Base-by-base conservation (phyloP, 2,329 filamentous ascomycete genomes). In the Elsinoe fawcettii region DNA sequence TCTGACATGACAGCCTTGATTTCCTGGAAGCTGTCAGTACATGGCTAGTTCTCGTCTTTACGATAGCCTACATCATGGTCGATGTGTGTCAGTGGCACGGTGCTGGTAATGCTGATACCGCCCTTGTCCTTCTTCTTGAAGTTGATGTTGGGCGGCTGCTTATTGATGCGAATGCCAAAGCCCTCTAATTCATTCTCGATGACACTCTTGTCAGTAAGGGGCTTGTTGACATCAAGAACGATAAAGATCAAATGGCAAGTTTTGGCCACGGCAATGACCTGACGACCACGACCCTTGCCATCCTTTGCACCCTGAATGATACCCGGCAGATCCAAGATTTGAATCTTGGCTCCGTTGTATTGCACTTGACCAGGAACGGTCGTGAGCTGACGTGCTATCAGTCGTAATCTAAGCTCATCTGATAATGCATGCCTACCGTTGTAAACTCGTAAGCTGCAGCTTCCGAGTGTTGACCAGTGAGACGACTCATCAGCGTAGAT, bases 91-190 rank as follows among this genome's bases (percentile, higher is more conserved):
- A 99, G 78, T 4, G 91, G 90, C 44, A 93, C 86, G 2, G 93
- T 99, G 74, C 84, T 93, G n/a, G 91, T 96, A 69, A 99, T 93
- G 68, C 88, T 91, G 69, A 99, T 84, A 34, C 93, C 93, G 65
- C 93, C 93, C 76, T 97, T 97, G 74, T 99, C 93, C 79, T 99
- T 99, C 80, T 99, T 99, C 76, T 86, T 95, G 79, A 96, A 96
- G n/a, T 93, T 88, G 67, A 99, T 99, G 71, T 99, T 99, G 39
- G 93, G 93, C 23, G 93, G 93, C 66, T 84, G 77, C 78, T 97
- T 99, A 79, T 99, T 99, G 77, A 97, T 92, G 58, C 93, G 83
- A 69, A 99, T 96, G 32, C 93, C 93, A 67, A 99, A 99, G 6
- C 93, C 93, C 72, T 99, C 93, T 70, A 99, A 75, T 76, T 99